Conservation (phyloP, 2,329 filamentous ascomycete genomes). For the Chaetomium olivaceum region DNA sequence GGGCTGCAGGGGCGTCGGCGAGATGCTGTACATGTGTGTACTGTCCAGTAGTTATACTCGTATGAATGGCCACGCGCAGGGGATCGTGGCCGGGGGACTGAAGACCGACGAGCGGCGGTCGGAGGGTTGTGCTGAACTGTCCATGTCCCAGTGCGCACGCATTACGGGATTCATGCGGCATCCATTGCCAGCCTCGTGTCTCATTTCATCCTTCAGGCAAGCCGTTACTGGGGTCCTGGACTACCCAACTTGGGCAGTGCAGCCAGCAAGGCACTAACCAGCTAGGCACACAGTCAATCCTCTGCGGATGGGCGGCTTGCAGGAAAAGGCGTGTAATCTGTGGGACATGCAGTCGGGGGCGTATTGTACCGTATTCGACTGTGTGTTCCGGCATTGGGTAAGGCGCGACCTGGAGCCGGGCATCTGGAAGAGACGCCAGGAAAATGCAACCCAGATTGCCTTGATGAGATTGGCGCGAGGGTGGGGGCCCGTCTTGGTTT, state of each 20-base stretch:
- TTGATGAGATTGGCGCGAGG: constrained; percentile 10
- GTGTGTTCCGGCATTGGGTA: constrained; percentile 8
- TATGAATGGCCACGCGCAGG: not conserved
- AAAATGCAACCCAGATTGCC: constrained; percentile 12
- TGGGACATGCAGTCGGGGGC: not conserved
- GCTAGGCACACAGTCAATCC: not conserved
- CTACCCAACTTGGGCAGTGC: not conserved
- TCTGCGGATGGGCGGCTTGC: not conserved
- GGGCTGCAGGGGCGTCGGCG: constrained; percentile 2
- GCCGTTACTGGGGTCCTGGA: not conserved
- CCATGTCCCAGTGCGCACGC: not conserved
- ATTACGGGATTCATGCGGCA: not conserved
- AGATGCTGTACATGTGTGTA: constrained; percentile 8
- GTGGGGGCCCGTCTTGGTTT: constrained; percentile 1
- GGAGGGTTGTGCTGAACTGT: not conserved
- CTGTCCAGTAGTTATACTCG: not conserved
- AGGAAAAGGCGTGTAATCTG: not conserved
- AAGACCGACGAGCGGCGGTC: not conserved
- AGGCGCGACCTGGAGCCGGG: not conserved
- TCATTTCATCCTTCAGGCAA: not conserved
- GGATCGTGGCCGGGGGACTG: not conserved
- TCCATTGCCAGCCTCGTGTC: not conserved
- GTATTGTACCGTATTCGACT: constrained; percentile 5
- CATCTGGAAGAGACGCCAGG: constrained; percentile 6
- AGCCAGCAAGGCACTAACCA: not conserved